phyloP scores from a whole-genome alignment of 345 rosid species.

The Eucalyptus curtisii region DNA sequence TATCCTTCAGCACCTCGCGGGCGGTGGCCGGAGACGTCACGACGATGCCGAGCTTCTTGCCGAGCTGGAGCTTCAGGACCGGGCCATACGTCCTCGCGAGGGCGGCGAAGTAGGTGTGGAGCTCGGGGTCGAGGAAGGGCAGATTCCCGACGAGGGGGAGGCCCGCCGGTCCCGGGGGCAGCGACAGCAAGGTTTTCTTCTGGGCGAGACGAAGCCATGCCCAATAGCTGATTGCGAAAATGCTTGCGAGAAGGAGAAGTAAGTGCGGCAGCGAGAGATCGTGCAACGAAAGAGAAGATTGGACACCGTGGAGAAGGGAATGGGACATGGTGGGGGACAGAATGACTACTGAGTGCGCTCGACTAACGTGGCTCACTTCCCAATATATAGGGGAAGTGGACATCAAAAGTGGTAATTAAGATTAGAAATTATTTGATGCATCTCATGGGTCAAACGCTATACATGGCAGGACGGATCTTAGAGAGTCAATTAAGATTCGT shows the following conservation, averaged over 20 bases:
- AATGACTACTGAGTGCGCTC: neutral
- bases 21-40: constrained; percentile 26
- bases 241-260: neutral
- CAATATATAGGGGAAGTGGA: too few relatives aligned
- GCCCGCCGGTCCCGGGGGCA: constrained; percentile 41
- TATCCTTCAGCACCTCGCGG: constrained; percentile 23
- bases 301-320: neutral
- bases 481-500: too few relatives aligned
- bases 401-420: too few relatives aligned
- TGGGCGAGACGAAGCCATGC: neutral
- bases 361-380: neutral
- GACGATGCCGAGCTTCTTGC: constrained; percentile 22
- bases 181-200: neutral
- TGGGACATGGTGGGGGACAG: neutral
- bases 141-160: constrained; percentile 38
- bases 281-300: neutral
- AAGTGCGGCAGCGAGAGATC: neutral
- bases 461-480: too few relatives aligned
- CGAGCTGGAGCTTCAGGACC: constrained; percentile 22
- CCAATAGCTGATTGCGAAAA: neutral
- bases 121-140: constrained; percentile 26
- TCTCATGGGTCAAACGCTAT: too few relatives aligned
- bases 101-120: constrained; percentile 23
- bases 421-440: too few relatives aligned
- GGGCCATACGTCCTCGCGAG: constrained; percentile 23